Base-by-base conservation (phyloP, 2,329 filamentous ascomycete species). In the Arachnopeziza araneosa region DNA sequence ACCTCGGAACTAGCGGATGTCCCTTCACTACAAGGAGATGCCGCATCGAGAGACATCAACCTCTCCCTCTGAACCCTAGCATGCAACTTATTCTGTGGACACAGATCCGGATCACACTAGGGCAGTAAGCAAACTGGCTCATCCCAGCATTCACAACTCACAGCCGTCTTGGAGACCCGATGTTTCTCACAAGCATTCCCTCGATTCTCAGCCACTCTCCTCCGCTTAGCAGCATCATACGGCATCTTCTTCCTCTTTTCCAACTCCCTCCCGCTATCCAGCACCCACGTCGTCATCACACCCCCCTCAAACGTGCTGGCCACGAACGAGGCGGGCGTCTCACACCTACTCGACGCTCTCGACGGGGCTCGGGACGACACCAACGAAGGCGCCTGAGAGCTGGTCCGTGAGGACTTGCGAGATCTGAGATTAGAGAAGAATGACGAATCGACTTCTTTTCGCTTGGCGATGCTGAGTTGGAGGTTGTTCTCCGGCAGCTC, bases 121-220 rank as follows among this genome's bases (percentile, higher is more conserved):
- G 6, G 17, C 6, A 14, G 17, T 44, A 17, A 44, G 36, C 17
- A 44, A 44, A 44, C 36, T 44, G 4, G 17, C 17, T 44, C 26
- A 30, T 44, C 36, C 6, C 4, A 5, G 4, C 36, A 14, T 44
- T 44, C 6, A 14, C 10, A 44, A 63, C 64, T 58, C 50, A 65
- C 64, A 53, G 62, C 50, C 19, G 58, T 62, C 26, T 65, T 65
- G 2, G 62, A 55, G 55, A 58, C 52, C 3, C 64, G 58, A 61
- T 65, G 64, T 55, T 61, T 65, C 24, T 65, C 64, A 57, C 64
- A 65, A 44, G 60, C 62, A 55, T 65, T 65, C 9, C 64, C 64
- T 49, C 64, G 54, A 48, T 65, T 65, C 51, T 65, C 64, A 3
- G 64, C 64, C 24, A 65, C 64, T 50, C 62, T 65, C 14, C 64